Conservation (phyloP, 768 basidiomycete genomes). For the Candolleomyces eurysporus region DNA sequence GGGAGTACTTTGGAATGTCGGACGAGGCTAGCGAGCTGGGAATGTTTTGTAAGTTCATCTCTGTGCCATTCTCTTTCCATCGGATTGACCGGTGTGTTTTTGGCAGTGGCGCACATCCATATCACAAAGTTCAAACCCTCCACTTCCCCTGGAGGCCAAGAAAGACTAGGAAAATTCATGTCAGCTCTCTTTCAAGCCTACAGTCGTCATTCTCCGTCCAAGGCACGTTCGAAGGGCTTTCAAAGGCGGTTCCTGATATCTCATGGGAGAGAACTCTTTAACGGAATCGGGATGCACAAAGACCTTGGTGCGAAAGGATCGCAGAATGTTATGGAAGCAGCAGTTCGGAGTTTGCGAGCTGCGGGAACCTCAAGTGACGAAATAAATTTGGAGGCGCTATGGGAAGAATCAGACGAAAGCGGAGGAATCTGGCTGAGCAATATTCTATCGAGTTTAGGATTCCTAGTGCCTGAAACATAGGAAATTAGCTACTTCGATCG, state of each 20-base stretch:
- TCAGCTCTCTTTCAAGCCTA: conserved; percentile 17
- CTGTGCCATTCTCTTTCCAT: not conserved
- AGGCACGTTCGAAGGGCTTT: conserved; percentile 7
- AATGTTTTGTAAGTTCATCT: conserved; percentile 27
- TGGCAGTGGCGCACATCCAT: conserved; percentile 29
- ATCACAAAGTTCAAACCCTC: conserved; percentile 17
- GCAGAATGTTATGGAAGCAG: conserved; percentile 16
- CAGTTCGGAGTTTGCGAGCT: conserved; percentile 20
- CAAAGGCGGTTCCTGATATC: conserved; percentile 20
- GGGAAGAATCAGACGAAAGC: too few relatives aligned
- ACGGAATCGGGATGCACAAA: conserved; percentile 21
- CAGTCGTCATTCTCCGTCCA: not conserved
- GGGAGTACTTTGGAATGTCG: conserved; percentile 33
- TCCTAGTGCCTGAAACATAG: too few relatives aligned
- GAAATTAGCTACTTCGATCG: too few relatives aligned
- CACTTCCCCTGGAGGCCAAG: conserved; percentile 7
- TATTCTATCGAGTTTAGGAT: too few relatives aligned
- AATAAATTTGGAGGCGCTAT: too few relatives aligned
- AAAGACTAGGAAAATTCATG: conserved; percentile 17
- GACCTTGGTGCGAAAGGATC: conserved; percentile 17
- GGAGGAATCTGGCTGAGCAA: too few relatives aligned
- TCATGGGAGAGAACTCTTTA: conserved; percentile 29
- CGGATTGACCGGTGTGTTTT: not conserved
- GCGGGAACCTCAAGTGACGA: not conserved
- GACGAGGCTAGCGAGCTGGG: conserved; percentile 27